Evolutionary conservation across 2,329 filamentous ascomycete genomes (phyloP), one percentile per base, ranked within the genome.

Genomic region (Trichoderma brevicompactum): DNA sequence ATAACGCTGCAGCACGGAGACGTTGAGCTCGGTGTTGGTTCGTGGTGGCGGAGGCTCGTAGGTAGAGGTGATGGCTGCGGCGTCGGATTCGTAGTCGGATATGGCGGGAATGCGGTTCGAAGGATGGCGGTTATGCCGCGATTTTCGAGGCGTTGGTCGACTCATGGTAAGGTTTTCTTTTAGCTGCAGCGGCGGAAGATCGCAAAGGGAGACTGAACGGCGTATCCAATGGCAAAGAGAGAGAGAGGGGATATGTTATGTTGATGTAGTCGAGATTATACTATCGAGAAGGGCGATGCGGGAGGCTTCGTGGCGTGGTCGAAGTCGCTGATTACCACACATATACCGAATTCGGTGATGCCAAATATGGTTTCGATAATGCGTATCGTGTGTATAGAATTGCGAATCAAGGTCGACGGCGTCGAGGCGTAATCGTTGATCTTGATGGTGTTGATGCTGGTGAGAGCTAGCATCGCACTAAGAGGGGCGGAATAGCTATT

Each of bases 1-100:
- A 79, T 97, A 92, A 70, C 92, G 91, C 66, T 86, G 88, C 41
- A 98, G 84, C 44, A 97, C 94, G 55, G 87, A 83, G 69, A 96
- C 84, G 80, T 98, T 98, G 73, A 98, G 88, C 70, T 96, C 90
- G 64, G 90, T 91, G 77, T 94, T 95, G 68, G 89, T 89, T 69
- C 91, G 89, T 76, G 81, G 86, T 59, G 78, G 82, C 73, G 79
- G 84, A 41, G 76, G 80, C 70, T 73, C 79, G 67, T 74, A 79
- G 64, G 69, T 74, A 67, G 72, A 77, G 66, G 72, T 77, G 65
- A 69, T 78, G 71, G 72, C 79, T 75, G 81, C 82, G 19, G 82
- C 83, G 74, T 90, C 88, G 67, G 87, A 89, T 71, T 91, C 87
- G 78, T 90, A 89, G 76, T 90, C 87, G 53, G 84, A 85, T 34